These are phyloP conservation scores for Collybiopsis luxurians DNA, from an alignment of 768 basidiomycete species.

Conservation along the genomic window DNA sequence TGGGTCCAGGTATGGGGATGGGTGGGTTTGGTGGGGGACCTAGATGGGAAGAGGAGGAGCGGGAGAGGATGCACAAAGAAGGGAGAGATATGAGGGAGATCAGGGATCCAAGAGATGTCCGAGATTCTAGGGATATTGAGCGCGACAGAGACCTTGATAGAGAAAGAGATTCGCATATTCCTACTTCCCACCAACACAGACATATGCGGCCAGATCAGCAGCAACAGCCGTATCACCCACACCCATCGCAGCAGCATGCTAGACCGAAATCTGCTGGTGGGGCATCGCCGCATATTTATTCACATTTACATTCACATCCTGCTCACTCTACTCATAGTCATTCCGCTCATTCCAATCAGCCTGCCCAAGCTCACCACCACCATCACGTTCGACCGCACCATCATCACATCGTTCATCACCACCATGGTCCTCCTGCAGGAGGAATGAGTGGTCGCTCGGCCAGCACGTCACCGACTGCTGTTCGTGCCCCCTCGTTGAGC, in stretches of 20 bases:
- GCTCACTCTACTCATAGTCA: slow-evolving; percentile 20
- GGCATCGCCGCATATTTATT: slow-evolving; percentile 11
- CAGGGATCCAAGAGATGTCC: slow-evolving; percentile 23
- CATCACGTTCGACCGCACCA: slow-evolving; percentile 40
- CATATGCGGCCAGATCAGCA: slow-evolving; percentile 31
- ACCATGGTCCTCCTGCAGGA: slow-evolving; percentile 33
- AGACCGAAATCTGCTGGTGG: slow-evolving; percentile 9
- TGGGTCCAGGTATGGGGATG: slow-evolving; percentile 14
- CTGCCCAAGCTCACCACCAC: slow-evolving; percentile 31
- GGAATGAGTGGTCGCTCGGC: slow-evolving; percentile 26
- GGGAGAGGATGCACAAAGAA: slow-evolving; percentile 23
- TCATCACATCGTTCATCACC: slow-evolving; percentile 47
- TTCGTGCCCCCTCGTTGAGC: slow-evolving; percentile 15
- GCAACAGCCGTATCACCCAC: too few relatives aligned
- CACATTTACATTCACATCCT: slow-evolving; percentile 21
- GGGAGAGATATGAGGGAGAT: slow-evolving; percentile 18
- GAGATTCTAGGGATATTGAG: slow-evolving; percentile 11
- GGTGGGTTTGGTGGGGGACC: slow-evolving; percentile 3
- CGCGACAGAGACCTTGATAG: slow-evolving; percentile 24
- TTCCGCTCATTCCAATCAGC: slow-evolving; percentile 12
- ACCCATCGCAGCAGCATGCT: slow-evolving; percentile 25
- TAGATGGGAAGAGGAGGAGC: slow-evolving; percentile 9
- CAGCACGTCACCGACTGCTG: slow-evolving; percentile 25
- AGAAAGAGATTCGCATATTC: slow-evolving; percentile 28
- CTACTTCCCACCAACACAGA: slow-evolving; percentile 30